Conservation (phyloP, 2,329 filamentous ascomycete species). For the Colletotrichum sidae region DNA sequence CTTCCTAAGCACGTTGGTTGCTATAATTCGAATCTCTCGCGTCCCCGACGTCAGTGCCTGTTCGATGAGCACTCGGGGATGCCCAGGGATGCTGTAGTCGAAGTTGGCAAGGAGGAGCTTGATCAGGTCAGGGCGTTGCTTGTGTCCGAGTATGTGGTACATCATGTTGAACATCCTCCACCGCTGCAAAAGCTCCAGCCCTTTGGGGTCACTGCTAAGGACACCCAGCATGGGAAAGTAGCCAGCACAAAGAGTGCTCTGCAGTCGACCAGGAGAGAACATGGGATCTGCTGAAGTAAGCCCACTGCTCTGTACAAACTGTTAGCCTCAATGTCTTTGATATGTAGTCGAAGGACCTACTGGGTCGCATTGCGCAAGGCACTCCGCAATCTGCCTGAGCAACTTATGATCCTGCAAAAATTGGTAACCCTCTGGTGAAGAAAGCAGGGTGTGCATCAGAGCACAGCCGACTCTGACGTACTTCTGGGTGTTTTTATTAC, state of each 20-base stretch:
- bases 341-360: constrained; percentile 57
- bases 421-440: constrained; percentile 84
- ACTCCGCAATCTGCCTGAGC: constrained; percentile 93
- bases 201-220: constrained; percentile 83
- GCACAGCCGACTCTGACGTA: constrained; percentile 93
- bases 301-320: constrained; percentile 67
- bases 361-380: constrained; percentile 92
- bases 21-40: constrained; percentile 90
- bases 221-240: constrained; percentile 95
- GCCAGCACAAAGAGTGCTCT: constrained; percentile 88
- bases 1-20: constrained; percentile 87
- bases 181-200: constrained; percentile 88
- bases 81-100: constrained; percentile 89
- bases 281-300: constrained; percentile 86
- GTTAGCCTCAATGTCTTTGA: constrained; percentile 10
- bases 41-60: constrained; percentile 93
- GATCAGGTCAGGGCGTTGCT: constrained; percentile 90
- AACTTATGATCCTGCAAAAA: constrained; percentile 94
- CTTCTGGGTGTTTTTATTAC: constrained; percentile 92
- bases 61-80: constrained; percentile 90
- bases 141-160: constrained; percentile 95
- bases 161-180: constrained; percentile 99
- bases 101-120: constrained; percentile 89
- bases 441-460: constrained; percentile 85
- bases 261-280: constrained; percentile 86